Percentiles rank a stretch among this genome's conserved stretches.
Conservation (phyloP, 1,284 basidiomycete species). For the Mycosarcoma mackinlayi region DNA sequence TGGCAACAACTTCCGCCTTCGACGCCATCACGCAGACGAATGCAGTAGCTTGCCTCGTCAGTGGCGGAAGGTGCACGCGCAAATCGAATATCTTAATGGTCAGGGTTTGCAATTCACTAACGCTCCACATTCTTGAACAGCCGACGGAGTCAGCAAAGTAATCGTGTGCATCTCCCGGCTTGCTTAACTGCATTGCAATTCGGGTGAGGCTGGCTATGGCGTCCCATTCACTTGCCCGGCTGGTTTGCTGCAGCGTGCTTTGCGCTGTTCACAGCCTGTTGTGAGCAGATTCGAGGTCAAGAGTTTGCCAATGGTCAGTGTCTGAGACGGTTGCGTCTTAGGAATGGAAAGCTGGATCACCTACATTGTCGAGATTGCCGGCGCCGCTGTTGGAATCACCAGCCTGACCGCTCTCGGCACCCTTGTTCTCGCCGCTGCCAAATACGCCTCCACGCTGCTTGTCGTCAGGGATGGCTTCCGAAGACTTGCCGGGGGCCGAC, state of each 20-base stretch:
- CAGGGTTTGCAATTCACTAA: background rate
- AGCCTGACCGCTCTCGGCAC: conserved; percentile 29
- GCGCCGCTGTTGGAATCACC: conserved; percentile 20
- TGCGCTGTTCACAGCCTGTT: conserved; percentile 41
- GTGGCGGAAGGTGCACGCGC: no score
- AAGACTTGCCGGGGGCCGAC: conserved; percentile 45
- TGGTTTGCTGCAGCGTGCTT: conserved; percentile 35
- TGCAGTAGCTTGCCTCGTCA: conserved; percentile 9
- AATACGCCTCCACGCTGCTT: conserved; percentile 47
- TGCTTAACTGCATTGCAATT: background rate
- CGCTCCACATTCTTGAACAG: background rate
- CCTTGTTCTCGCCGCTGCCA: conserved; percentile 36
- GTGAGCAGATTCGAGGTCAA: background rate
- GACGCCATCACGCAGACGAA: conserved; percentile 31
- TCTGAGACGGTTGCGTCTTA: no score
- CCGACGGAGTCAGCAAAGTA: background rate
- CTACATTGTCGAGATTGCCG: conserved; percentile 24
- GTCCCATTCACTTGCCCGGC: conserved; percentile 29
- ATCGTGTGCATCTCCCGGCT: conserved; percentile 6
- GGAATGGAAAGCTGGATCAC: background rate
- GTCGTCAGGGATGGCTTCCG: conserved; percentile 44
- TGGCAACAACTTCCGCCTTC: conserved; percentile 36
- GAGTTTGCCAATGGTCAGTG: no score
- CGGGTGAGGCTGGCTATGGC: background rate
- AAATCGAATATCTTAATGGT: no score